Base-by-base conservation (phyloP, 768 basidiomycete genomes). In the Sarcodon sp. region DNA sequence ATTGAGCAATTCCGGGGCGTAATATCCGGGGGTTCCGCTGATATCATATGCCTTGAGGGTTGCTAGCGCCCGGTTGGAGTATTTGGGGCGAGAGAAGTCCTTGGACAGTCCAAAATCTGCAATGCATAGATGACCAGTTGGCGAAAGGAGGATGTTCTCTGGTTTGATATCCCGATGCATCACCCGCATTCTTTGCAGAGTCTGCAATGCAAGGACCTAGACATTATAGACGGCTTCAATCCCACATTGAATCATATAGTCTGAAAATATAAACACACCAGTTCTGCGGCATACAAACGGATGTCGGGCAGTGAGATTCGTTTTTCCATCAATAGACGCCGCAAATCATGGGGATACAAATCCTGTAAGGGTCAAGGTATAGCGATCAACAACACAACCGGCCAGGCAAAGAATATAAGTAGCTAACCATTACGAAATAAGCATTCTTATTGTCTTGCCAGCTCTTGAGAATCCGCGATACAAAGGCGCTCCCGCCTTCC, bases 91-190 rank as follows among this genome's bases (percentile, higher is more conserved):
- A 32, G 4, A 21, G 13, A 44, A 46, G 50, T 12, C 33, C 21
- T 21, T 33, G 8, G 55, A 54, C 1, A 72, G 61, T 12, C 74
- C 72, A 53, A 73, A 72, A 55, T 76, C 74, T 4, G 69, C 67
- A 16, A 66, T 58, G 33, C 59, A 55, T 44, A 64, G 58, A 43
- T 64, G 61, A 32, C 64, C 64, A 4, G 55, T 54, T 6, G 55
- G 50, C 15, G 63, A 65, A 46, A 76, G 64, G 33, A 75, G 62
- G 35, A 75, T 66, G 56, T 76, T 76, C 53, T 64, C 66, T 33
- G 72, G 72, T 50, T 74, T 75, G 53, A 76, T 69, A 55, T 76
- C 73, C 18, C 69, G 61, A 57, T 75, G 72, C 6, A 73, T 63
- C 53, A 73, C 68, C 50, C 68, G 68, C 48, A 70, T 63, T 33